phyloP scores from a whole-genome alignment of 148 eudicot species.

The Dianthus caryophyllus region DNA sequence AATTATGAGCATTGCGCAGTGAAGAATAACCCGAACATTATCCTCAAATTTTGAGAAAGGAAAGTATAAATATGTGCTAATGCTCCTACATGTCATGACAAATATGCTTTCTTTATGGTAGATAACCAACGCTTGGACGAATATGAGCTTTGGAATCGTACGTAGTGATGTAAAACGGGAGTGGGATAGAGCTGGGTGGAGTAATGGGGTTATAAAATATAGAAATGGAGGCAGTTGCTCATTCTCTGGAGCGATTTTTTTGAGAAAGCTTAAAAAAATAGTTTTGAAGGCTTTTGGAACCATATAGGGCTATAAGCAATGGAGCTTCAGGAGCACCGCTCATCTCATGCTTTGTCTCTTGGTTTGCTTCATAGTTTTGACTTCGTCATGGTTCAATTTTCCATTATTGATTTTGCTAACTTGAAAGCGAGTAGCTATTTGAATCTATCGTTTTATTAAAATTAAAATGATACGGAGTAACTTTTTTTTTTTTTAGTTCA shows the following conservation, averaged over 20 bases:
- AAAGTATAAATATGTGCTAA: slow-evolving; percentile 37
- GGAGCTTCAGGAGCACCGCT: slow-evolving; percentile 94
- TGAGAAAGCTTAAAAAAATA: slow-evolving; percentile 58
- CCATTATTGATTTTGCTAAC: slow-evolving; percentile 28
- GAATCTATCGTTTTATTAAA: background rate
- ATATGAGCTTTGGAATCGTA: slow-evolving; percentile 92
- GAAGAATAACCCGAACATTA: slow-evolving; percentile 12
- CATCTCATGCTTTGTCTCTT: slow-evolving; percentile 83
- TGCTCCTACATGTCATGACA: slow-evolving; percentile 68
- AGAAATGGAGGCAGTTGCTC: slow-evolving; percentile 64
- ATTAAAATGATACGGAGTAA: background rate
- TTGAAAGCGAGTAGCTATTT: slow-evolving; percentile 11
- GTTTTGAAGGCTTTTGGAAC: slow-evolving; percentile 83
- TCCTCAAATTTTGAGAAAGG: slow-evolving; percentile 34
- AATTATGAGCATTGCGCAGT: background rate
- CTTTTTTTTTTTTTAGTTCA: background rate
- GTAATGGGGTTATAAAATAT: slow-evolving; percentile 52
- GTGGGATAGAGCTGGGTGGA: slow-evolving; percentile 76
- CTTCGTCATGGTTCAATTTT: slow-evolving; percentile 30
- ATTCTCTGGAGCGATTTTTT: slow-evolving; percentile 53
- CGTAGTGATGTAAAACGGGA: slow-evolving; percentile 87
- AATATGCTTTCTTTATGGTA: slow-evolving; percentile 89
- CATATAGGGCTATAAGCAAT: slow-evolving; percentile 59
- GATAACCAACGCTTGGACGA: slow-evolving; percentile 97
- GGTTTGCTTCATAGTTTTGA: slow-evolving; percentile 76